Evolutionary conservation across 192 early-diverging fungal species (phyloP), one percentile per base, ranked within the genome.

Genomic region (Kickxella alabastrina): DNA sequence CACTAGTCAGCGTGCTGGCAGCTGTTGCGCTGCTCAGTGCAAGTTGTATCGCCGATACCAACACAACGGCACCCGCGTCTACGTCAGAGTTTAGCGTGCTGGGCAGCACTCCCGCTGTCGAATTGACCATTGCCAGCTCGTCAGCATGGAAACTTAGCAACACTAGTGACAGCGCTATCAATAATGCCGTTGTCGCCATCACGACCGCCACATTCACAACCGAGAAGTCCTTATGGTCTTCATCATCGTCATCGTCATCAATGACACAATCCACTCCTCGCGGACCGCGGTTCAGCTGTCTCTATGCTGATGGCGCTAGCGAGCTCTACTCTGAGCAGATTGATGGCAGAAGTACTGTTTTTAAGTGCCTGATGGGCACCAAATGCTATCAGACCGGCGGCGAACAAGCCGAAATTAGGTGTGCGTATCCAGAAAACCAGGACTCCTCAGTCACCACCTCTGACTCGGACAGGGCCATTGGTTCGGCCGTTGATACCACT

Each of bases 311-410:
- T 28, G 59, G 59, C 15, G 15, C 28, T 5, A 62, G 66, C 54
- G 31, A 61, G 24, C 31, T 57, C 9, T 62, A 68, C 21, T 15
- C 31, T 10, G 54, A 68, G 44, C 48, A 45, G 12, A 46, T 44
- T 9, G 42, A 37, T 22, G 38, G 24, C 19, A 51, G 28, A 15
- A 18, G 39, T n/a, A n/a, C 19, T 1, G 23, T 61, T 4, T 62
- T 57, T 18, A 39, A 46, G 19, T 62, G 66, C 32, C 19, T 43
- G 8, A 45, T 32, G 17, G 66, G 52, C 37, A 68, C 54, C 14
- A 68, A 39, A 19, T 61, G 66, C 59, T 62, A 43, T 42, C 36
- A 62, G 26, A 21, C 21, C 10, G 5, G 36, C 12, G 42, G 31
- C 21, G 19, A 41, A 5, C 17, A 49, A 13, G 13, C 43, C n/a